phyloP scores from a whole-genome alignment of 1,284 basidiomycete genomes.

The Ustilago bromivora region DNA sequence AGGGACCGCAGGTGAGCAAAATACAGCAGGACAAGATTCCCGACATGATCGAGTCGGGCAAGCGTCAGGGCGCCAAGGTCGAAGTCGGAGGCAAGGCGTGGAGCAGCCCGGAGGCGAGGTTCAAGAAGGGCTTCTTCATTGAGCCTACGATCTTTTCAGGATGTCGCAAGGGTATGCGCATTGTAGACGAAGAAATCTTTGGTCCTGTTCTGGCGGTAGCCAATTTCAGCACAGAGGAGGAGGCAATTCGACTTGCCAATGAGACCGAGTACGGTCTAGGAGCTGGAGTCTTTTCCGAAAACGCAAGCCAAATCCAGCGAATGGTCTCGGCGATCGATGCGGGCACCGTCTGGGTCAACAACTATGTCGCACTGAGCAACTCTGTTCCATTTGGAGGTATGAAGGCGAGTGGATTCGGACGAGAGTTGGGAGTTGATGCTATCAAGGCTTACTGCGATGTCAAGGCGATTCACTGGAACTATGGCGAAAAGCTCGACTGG shows the following conservation, averaged over 20 bases:
- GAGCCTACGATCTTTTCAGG: conserved; percentile 74
- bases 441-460: conserved; percentile 75
- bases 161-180: conserved; percentile 75
- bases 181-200: conserved; percentile 80
- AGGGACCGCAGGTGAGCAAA: conserved; percentile 86
- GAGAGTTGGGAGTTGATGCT: conserved; percentile 63
- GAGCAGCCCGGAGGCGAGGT: conserved; percentile 24
- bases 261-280: conserved; percentile 87
- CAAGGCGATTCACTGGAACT: conserved; percentile 63
- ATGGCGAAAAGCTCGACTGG: conserved; percentile 27
- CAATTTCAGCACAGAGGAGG: conserved; percentile 71
- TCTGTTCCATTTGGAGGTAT: conserved; percentile 58
- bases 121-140: conserved; percentile 73
- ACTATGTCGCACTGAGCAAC: conserved; percentile 37
- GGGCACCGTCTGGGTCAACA: conserved; percentile 84
- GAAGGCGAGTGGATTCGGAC: conserved; percentile 59
- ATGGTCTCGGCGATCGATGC: conserved; percentile 82
- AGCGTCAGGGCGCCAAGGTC: conserved; percentile 80
- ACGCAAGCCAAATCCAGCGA: conserved; percentile 72
- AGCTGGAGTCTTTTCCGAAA: conserved; percentile 80
- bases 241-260: conserved; percentile 80
- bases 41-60: conserved; percentile 88
- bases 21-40: conserved; percentile 88
- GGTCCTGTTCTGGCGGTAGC: conserved; percentile 78
- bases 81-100: conserved; percentile 76